Evolutionary conservation across 164 flowering plant species (phyloP).

Genomic region (Macadamia integrifolia): DNA sequence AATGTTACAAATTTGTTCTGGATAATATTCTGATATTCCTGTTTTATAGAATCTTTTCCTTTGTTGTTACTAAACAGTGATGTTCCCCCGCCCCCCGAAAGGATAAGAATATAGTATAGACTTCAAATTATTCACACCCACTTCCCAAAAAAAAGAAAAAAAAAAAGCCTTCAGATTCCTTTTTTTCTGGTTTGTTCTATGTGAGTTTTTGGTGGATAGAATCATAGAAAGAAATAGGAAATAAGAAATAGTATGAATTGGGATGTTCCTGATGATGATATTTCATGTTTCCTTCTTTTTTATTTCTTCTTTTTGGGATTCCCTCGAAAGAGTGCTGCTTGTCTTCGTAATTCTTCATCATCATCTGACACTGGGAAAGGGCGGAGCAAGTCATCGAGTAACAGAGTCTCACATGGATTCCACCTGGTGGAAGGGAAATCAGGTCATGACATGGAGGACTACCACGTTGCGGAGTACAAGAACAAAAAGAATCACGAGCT

Average conservation of each 20-base stretch:
- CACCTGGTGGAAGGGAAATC: conserved; percentile 60
- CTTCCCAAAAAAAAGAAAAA: no score
- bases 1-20: no score
- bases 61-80: no score
- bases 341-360: conserved; percentile 28
- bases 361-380: conserved; percentile 57
- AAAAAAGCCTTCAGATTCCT: no score
- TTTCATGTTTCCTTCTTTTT: background rate
- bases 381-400: conserved; percentile 33
- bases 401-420: conserved; percentile 44
- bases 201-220: no score
- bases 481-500: conserved; percentile 37
- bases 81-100: no score
- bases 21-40: no score
- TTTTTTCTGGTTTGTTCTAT: no score
- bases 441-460: conserved; percentile 71
- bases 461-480: conserved; percentile 54
- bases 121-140: no score
- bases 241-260: background rate
- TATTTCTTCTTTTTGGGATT: background rate
- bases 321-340: conserved; percentile 25
- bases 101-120: no score
- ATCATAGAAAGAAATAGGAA: no score
- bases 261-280: background rate
- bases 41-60: no score